Evolutionary conservation across 2,329 filamentous ascomycete species (phyloP).

Genomic region (Trichothecium sympodiale): DNA sequence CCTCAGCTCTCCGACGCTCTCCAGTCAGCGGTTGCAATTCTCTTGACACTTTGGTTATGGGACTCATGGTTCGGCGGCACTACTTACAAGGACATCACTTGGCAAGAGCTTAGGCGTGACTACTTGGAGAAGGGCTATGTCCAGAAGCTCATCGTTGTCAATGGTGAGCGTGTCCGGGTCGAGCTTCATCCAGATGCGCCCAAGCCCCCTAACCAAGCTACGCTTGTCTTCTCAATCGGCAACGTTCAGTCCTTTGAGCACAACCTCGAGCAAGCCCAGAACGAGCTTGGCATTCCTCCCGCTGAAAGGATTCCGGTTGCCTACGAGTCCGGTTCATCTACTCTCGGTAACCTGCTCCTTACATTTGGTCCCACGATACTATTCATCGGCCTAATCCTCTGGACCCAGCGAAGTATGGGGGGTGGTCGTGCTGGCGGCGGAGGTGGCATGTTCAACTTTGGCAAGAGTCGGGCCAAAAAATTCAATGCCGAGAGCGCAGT

Average conservation of each 20-base stretch:
- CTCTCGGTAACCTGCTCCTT: constrained; percentile 62
- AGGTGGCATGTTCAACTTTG: constrained; percentile 81
- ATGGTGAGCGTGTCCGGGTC: constrained; percentile 62
- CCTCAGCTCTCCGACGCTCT: constrained; percentile 9
- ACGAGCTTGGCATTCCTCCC: constrained; percentile 73
- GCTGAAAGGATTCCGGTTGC: constrained; percentile 88
- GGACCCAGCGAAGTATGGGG: constrained; percentile 64
- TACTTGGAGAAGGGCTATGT: constrained; percentile 95
- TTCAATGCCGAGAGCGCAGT: constrained; percentile 96
- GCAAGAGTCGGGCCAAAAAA: constrained; percentile 88
- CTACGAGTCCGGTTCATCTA: constrained; percentile 68
- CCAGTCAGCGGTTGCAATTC: constrained; percentile 24
- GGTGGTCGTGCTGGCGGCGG: constrained; percentile 52
- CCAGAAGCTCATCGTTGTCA: constrained; percentile 78
- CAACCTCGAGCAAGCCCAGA: constrained; percentile 77
- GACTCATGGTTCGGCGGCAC: neutral
- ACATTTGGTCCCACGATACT: constrained; percentile 79
- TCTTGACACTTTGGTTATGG: constrained; percentile 2
- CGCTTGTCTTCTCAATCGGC: constrained; percentile 76
- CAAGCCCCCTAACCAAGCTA: constrained; percentile 3
- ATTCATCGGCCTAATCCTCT: constrained; percentile 74
- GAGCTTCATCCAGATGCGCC: constrained; percentile 64
- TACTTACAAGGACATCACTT: constrained; percentile 65
- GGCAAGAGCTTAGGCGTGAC: constrained; percentile 89
- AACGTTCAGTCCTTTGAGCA: constrained; percentile 89